These are phyloP conservation scores for Fraxinus americana DNA, from an alignment of 257 asterid genomes.

Conservation along the genomic window DNA sequence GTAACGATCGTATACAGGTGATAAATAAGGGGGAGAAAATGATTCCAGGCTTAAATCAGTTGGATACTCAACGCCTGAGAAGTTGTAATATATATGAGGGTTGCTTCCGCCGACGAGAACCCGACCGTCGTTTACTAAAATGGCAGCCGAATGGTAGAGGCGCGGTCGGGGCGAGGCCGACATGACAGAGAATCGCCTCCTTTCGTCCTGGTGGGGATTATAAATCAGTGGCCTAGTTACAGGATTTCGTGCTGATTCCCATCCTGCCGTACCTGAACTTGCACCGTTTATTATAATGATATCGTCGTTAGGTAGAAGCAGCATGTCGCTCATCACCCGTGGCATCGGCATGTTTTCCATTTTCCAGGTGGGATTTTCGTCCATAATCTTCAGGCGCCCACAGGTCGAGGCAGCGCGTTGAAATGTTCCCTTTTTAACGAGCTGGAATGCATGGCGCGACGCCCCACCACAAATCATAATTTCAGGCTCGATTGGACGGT, in stretches of 20 bases:
- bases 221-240: slow-evolving; percentile 53
- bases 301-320: slow-evolving; percentile 57
- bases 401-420: slow-evolving; percentile 47
- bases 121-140: slow-evolving; percentile 55
- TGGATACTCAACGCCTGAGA: slow-evolving; percentile 51
- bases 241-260: slow-evolving; percentile 55
- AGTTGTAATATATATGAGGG: slow-evolving; percentile 59
- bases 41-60: slow-evolving; percentile 73
- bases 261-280: slow-evolving; percentile 60
- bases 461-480: slow-evolving; percentile 80
- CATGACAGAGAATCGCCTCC: slow-evolving; percentile 38
- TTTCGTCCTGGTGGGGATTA: slow-evolving; percentile 15
- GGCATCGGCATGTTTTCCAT: slow-evolving; percentile 68
- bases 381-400: slow-evolving; percentile 48
- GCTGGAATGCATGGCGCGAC: slow-evolving; percentile 30
- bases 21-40: slow-evolving; percentile 60
- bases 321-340: slow-evolving; percentile 76
- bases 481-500: slow-evolving; percentile 30
- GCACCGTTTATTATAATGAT: slow-evolving; percentile 66
- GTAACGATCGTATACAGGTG: slow-evolving; percentile 28
- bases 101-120: slow-evolving; percentile 70
- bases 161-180: slow-evolving; percentile 46
- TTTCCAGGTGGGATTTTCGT: slow-evolving; percentile 42
- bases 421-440: slow-evolving; percentile 32
- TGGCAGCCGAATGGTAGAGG: slow-evolving; percentile 68